phyloP scores from a whole-genome alignment of 768 basidiomycete species.

The Termitomyces titanicus region DNA sequence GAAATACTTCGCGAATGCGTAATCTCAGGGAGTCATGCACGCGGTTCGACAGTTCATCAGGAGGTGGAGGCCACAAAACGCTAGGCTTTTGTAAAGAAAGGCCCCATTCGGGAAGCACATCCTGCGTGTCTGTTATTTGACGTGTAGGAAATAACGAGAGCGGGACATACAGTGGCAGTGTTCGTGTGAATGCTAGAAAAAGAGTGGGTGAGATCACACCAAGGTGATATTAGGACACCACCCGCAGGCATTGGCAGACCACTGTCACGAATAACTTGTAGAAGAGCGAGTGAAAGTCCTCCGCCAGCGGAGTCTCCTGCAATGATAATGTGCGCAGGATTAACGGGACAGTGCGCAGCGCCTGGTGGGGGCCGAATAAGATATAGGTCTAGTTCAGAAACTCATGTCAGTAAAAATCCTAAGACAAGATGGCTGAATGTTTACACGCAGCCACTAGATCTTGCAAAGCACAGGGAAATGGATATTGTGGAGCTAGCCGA shows the following conservation, averaged over 20 bases:
- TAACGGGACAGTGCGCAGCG: conserved; percentile 73
- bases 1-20: conserved; percentile 57
- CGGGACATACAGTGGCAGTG: conserved; percentile 64
- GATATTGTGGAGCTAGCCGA: conserved; percentile 93
- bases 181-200: conserved; percentile 88
- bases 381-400: conserved; percentile 61
- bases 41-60: conserved; percentile 52
- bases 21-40: conserved; percentile 59
- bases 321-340: conserved; percentile 78
- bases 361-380: conserved; percentile 83
- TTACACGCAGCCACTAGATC: conserved; percentile 85
- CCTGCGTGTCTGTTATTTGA: conserved; percentile 37
- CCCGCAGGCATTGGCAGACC: conserved; percentile 84
- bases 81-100: conserved; percentile 77
- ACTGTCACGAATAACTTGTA: conserved; percentile 85
- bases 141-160: neutral
- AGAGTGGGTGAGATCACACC: conserved; percentile 90
- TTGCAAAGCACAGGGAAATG: conserved; percentile 91
- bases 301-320: conserved; percentile 95
- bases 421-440: conserved; percentile 16
- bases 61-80: conserved; percentile 74
- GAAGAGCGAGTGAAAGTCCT: conserved; percentile 75
- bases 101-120: conserved; percentile 76
- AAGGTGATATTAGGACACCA: conserved; percentile 86
- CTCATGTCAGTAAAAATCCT: neutral